Evolutionary conservation across 345 rosid species (phyloP), one percentile per base, ranked within the genome.

Genomic region (Pistacia atlantica): DNA sequence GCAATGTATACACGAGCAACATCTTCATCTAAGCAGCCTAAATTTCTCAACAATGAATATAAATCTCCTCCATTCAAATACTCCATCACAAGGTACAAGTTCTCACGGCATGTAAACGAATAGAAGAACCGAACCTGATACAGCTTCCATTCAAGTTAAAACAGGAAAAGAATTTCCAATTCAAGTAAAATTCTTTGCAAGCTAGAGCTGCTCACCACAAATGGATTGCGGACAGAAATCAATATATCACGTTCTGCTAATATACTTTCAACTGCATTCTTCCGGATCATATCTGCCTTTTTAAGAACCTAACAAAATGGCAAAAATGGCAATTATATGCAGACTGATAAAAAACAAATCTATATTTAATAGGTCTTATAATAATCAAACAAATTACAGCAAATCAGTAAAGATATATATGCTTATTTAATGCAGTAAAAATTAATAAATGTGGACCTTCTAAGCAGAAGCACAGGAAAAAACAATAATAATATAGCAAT

Each of bases 41-140:
- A 80, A 83, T 97, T 97, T 83, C 99, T 90, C 88, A 97, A 80
- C 81, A 97, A 81, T 22, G 99, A 97, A 88, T 94, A 97, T 67
- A 97, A 75, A 83, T 97, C 99, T 48, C 99, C 99, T 80, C 99
- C 99, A 82, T 97, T 97, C 83, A 97, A 81, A 83, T 97, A 97
- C 91, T 97, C 99, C 99, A 97, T 97, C 87, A 97, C 99, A 79
- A 97, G 97, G 84, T 97, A 97, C 84, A 97, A 88, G 83, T 97
- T 97, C 83, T 97, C 99, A 62, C 98, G 94, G 76, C 98, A 94
- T 42, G 99, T 97, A 85, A 97, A 97, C 33, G 99, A 97, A 88
- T 94, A 97, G 87, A 97, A 97, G 88, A 97, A 97, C 70, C 99
- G 98, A 73, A 97, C 99, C 99, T 97, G 90, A 72, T 22, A 80